Conservation (phyloP, 768 basidiomycete species). For the Phaeotremella fagi region DNA sequence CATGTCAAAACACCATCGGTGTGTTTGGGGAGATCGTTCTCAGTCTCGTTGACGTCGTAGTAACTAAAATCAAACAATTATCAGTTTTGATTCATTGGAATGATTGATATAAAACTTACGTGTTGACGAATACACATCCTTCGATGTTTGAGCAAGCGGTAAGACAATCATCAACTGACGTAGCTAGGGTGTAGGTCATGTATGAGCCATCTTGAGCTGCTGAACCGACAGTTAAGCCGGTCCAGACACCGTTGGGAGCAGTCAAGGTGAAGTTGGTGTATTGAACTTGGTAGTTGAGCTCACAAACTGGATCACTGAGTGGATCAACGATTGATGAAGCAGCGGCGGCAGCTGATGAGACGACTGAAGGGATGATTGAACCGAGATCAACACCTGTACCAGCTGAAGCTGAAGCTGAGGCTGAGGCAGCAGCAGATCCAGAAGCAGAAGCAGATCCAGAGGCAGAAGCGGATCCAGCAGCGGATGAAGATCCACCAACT, state of each 20-base stretch:
- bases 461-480: slow-evolving; percentile 2
- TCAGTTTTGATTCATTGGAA: neutral
- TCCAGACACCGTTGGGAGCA: slow-evolving; percentile 29
- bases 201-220: slow-evolving; percentile 30
- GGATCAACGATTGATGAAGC: slow-evolving; percentile 12
- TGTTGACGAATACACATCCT: slow-evolving; percentile 12
- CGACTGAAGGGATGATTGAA: slow-evolving; percentile 2
- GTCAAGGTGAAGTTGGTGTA: slow-evolving; percentile 29
- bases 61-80: slow-evolving; percentile 16
- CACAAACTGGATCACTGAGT: slow-evolving; percentile 16
- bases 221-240: slow-evolving; percentile 27
- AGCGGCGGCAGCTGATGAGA: slow-evolving; percentile 8
- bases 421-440: neutral
- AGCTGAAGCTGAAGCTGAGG: neutral
- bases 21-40: slow-evolving; percentile 28
- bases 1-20: slow-evolving; percentile 27
- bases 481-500: neutral
- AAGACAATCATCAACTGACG: slow-evolving; percentile 27
- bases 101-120: neutral
- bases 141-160: slow-evolving; percentile 24
- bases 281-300: slow-evolving; percentile 21
- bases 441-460: neutral
- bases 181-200: slow-evolving; percentile 39
- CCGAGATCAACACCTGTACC: neutral
- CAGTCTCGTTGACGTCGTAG: slow-evolving; percentile 20